These are phyloP conservation scores for Irpex rosettiformis DNA, from an alignment of 1,284 basidiomycete species.

Conservation along the genomic window DNA sequence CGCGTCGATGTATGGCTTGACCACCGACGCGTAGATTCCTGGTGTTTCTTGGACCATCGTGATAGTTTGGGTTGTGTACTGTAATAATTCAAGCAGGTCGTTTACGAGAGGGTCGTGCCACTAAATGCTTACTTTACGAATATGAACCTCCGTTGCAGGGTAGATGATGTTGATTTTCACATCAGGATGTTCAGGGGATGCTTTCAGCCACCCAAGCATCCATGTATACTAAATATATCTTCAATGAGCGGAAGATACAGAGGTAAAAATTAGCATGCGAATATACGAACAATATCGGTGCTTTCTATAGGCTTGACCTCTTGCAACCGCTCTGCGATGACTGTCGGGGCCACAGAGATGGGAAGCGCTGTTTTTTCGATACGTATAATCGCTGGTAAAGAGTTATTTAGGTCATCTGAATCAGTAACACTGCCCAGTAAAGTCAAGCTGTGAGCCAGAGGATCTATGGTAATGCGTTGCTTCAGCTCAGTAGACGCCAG, in stretches of 20 bases:
- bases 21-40: conserved; percentile 63
- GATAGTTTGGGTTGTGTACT: conserved; percentile 80
- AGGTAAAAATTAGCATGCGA: not conserved
- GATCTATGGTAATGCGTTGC: conserved; percentile 48
- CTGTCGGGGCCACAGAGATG: conserved; percentile 24
- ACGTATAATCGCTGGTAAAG: conserved; percentile 49
- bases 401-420: conserved; percentile 18
- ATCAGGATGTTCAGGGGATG: conserved; percentile 35
- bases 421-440: conserved; percentile 36
- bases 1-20: conserved; percentile 74
- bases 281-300: conserved; percentile 43
- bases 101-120: not conserved
- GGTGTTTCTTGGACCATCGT: conserved; percentile 82
- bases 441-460: conserved; percentile 41
- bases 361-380: conserved; percentile 56
- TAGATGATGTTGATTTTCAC: conserved; percentile 72
- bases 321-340: conserved; percentile 25
- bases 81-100: conserved; percentile 3
- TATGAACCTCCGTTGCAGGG: conserved; percentile 81
- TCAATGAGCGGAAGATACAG: not conserved
- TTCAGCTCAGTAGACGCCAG: no score
- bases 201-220: conserved; percentile 41
- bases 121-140: conserved; percentile 56
- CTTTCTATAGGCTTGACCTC: conserved; percentile 34
- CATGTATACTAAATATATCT: conserved; percentile 34